A percentile compares a stretch with the other conserved stretches of the same genome.
phyloP scores from a whole-genome alignment of 495 filamentous ascomycete genomes.

The Oidiodendron maius region DNA sequence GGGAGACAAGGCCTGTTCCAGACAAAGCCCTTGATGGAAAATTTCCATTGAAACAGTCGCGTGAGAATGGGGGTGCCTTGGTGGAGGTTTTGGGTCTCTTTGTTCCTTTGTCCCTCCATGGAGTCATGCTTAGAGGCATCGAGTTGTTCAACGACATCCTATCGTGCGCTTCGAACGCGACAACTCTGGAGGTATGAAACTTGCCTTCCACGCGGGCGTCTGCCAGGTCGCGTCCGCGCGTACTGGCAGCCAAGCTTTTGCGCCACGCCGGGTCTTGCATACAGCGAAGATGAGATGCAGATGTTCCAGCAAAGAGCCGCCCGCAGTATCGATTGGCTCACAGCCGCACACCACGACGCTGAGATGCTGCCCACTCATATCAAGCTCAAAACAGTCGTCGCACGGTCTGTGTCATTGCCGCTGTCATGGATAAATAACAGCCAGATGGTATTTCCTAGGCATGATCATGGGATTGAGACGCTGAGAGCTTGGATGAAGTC shows the following conservation, averaged over 20 bases:
- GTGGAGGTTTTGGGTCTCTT: conserved; percentile 1
- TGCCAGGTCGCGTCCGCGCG: neutral
- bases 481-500: no score
- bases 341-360: neutral
- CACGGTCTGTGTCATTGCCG: no score
- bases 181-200: conserved; percentile 9
- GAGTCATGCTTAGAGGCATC: conserved; percentile 3
- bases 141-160: conserved; percentile 16
- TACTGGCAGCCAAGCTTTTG: conserved; percentile 5
- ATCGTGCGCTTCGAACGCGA: conserved; percentile 13
- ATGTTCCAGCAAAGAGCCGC: conserved; percentile 16
- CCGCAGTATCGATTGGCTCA: conserved; percentile 9
- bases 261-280: conserved; percentile 13
- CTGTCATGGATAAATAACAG: no score
- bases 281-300: conserved; percentile 21
- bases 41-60: conserved; percentile 9
- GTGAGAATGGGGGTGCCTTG: conserved; percentile 7
- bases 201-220: no score
- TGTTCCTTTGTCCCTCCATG: no score
- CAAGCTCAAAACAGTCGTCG: neutral
- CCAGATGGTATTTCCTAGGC: no score
- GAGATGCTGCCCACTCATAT: neutral
- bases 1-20: neutral
- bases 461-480: no score
- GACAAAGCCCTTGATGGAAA: conserved; percentile 10